Evolutionary conservation across 768 basidiomycete genomes (phyloP).

Genomic region (Coprinellus micaceus): DNA sequence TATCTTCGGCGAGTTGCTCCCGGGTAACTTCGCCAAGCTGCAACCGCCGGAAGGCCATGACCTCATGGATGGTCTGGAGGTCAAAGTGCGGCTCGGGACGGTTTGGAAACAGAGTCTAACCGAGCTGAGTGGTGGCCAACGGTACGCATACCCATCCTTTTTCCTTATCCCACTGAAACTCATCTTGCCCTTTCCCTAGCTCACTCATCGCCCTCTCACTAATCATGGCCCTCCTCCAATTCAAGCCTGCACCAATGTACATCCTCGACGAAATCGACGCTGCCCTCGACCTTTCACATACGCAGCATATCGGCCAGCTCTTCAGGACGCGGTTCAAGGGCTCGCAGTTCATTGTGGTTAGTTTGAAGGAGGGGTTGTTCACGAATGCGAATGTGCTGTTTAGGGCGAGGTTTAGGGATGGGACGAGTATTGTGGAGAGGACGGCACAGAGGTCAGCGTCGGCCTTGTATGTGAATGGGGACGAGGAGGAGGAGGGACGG

Average conservation of each 20-base stretch:
- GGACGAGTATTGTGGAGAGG: constrained; percentile 86
- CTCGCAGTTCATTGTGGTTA: constrained; percentile 97
- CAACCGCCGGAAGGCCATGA: constrained; percentile 93
- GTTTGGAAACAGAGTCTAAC: constrained; percentile 99
- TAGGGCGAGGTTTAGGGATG: constrained; percentile 88
- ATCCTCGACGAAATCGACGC: constrained; percentile 99
- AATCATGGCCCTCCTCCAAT: constrained; percentile 98
- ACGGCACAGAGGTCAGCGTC: constrained; percentile 66
- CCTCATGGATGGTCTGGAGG: constrained; percentile 92
- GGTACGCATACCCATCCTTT: constrained; percentile 40
- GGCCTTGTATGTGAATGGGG: constrained; percentile 34
- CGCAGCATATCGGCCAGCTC: constrained; percentile 96
- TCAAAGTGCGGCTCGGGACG: constrained; percentile 90
- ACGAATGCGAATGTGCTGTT: constrained; percentile 97
- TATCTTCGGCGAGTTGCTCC: constrained; percentile 93
- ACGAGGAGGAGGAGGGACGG: constrained; percentile 28
- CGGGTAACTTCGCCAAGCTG: constrained; percentile 94
- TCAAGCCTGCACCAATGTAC: constrained; percentile 99
- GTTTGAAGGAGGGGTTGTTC: constrained; percentile 94
- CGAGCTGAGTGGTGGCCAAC: constrained; percentile 94
- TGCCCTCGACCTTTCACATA: constrained; percentile 92
- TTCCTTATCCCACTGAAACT: neutral
- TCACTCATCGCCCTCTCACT: constrained; percentile 96
- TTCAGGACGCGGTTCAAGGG: constrained; percentile 97
- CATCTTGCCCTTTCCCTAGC: constrained; percentile 37